Evolutionary conservation across 495 filamentous ascomycete genomes (phyloP).

Genomic region (Hypoxylon perforatum): DNA sequence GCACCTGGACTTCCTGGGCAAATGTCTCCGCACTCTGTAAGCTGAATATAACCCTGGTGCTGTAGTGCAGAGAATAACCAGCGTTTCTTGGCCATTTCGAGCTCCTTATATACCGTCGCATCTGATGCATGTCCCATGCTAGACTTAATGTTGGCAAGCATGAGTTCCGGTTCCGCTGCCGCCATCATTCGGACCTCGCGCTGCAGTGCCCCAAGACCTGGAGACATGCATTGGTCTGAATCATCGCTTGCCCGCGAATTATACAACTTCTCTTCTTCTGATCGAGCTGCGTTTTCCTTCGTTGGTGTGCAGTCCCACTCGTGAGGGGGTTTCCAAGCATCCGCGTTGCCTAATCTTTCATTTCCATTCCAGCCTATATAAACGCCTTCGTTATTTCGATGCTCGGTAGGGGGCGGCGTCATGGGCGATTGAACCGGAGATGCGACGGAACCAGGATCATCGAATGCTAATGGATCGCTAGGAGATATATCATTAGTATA

Average conservation of each 20-base stretch:
- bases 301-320: constrained; percentile 49
- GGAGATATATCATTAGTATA: constrained; percentile 18
- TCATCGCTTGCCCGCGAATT: constrained; percentile 25
- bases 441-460: constrained; percentile 36
- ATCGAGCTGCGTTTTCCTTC: constrained; percentile 14
- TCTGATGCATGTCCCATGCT: constrained; percentile 53
- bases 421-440: constrained; percentile 34
- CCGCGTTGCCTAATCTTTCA: constrained; percentile 41
- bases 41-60: constrained; percentile 38
- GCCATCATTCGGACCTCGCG: constrained; percentile 57
- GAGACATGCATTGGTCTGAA: constrained; percentile 34
- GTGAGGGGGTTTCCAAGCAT: constrained; percentile 57
- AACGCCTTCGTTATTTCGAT: constrained; percentile 20
- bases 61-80: constrained; percentile 58
- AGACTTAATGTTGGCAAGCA: constrained; percentile 58
- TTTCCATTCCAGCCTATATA: constrained; percentile 33
- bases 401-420: constrained; percentile 40
- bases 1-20: constrained; percentile 17
- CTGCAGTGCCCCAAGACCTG: constrained; percentile 49
- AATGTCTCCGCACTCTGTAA: constrained; percentile 18
- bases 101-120: constrained; percentile 51
- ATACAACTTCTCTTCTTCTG: constrained; percentile 29
- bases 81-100: constrained; percentile 55
- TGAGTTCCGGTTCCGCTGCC: constrained; percentile 53
- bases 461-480: constrained; percentile 35